Conservation (phyloP, 176 grass and related monocot species). For the Avena atlantica region DNA sequence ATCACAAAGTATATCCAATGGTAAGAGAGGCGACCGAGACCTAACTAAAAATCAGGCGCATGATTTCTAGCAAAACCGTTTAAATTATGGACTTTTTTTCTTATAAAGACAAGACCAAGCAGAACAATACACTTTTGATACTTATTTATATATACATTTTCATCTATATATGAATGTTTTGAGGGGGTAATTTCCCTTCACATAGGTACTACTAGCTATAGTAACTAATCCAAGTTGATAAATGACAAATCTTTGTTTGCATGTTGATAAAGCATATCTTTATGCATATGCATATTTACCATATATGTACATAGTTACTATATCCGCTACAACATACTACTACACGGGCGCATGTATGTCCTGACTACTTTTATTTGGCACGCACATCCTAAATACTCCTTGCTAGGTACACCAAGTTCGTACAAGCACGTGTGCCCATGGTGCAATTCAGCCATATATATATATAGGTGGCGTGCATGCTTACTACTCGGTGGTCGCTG, state of each 20-base stretch:
- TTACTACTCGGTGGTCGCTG: slow-evolving; percentile 34
- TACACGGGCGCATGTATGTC: neutral
- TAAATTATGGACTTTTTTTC: neutral
- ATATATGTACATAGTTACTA: neutral
- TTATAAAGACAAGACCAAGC: neutral
- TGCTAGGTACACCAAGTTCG: neutral
- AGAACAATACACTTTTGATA: neutral
- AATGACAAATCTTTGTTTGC: neutral
- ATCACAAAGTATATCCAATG: too few relatives aligned
- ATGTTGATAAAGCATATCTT: neutral
- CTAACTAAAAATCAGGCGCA: too few relatives aligned
- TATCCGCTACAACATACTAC: neutral
- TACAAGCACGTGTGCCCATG: slow-evolving; percentile 38
- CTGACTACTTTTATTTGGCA: neutral
- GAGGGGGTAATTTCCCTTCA: neutral
- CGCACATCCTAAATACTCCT: neutral
- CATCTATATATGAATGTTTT: neutral
- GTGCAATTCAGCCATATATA: slow-evolving; percentile 17
- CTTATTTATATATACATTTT: slow-evolving; percentile 5
- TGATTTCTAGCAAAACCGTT: too few relatives aligned
- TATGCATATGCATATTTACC: neutral
- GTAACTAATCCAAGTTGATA: neutral
- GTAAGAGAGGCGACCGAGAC: too few relatives aligned
- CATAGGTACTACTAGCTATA: neutral
- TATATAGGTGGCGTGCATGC: slow-evolving; percentile 46